Base-by-base conservation (phyloP, 2,329 filamentous ascomycete species). In the Pseudogymnoascus sp. region DNA sequence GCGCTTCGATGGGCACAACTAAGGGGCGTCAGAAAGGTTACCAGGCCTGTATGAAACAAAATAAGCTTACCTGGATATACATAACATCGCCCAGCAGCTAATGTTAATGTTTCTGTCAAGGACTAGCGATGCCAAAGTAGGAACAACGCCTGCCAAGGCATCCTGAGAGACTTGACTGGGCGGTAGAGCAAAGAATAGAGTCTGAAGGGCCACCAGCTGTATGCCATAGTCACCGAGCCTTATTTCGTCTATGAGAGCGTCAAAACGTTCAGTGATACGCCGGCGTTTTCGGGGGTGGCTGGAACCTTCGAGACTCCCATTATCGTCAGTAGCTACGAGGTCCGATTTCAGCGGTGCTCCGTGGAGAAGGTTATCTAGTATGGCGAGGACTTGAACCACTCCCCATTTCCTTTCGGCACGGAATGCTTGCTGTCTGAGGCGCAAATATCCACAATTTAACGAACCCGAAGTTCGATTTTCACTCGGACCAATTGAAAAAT, bases 51-150 rank as follows among this genome's bases (percentile, higher is more conserved):
- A 21, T 17, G 29, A 56, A 56, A 56, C 17, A 35, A 56, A 56
- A 56, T n/a, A 33, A 35, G 75, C 81, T 72, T 77, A 93, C 91
- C 89, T 90, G 66, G 90, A 81, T 71, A 91, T 85, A n/a, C 87
- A 88, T 61, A 97, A 74, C 78, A 96, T 85, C 17, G 91, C 88
- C 95, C 95, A 99, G 0, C 87, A 90, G 7, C 87, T 83, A 42
- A 88, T 78, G 7, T 76, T 74, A 13, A 77, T 76, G 67, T 88
- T 86, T 69, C 96, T 93, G 70, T 95, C 89, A 9, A 83, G 80
- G 46, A 89, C 83, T 62, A 82, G 80, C 10, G 77, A 74, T 15
- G 80, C 76, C 15, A 96, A 76, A 46, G 83, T 81, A 7, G 81
- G 78, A 2, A 95, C 71, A 3, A 88, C 72, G 0, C 80, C 78